Evolutionary conservation across 345 rosid genomes (phyloP).

Genomic region (Luvunga scandens): DNA sequence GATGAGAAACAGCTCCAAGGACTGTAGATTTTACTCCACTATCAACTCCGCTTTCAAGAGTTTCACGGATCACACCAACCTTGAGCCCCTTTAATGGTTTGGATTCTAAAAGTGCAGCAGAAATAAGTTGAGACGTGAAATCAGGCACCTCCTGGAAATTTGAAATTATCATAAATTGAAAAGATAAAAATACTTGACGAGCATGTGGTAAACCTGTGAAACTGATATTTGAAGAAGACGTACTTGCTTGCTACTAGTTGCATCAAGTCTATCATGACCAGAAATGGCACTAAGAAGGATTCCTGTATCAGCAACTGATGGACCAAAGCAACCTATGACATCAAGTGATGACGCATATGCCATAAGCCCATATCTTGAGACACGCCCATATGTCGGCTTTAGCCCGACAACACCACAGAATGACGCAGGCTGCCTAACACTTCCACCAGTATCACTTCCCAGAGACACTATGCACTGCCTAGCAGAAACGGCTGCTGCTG

Average conservation of each 20-base stretch:
- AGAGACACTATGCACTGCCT: constrained; percentile 85
- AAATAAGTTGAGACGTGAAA: constrained; percentile 47
- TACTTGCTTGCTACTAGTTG: constrained; percentile 82
- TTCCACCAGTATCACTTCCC: constrained; percentile 99
- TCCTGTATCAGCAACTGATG: constrained; percentile 84
- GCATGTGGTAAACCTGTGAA: not conserved
- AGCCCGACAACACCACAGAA: constrained; percentile 94
- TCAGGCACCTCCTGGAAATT: constrained; percentile 71
- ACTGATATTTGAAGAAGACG: constrained; percentile 5
- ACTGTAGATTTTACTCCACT: constrained; percentile 66
- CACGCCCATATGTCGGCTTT: constrained; percentile 95
- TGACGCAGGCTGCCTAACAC: constrained; percentile 96
- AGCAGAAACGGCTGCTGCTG: constrained; percentile 95
- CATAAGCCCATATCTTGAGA: constrained; percentile 93
- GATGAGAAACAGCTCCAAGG: constrained; percentile 66
- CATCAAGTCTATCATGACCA: constrained; percentile 76
- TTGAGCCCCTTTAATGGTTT: constrained; percentile 74
- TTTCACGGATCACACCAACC: constrained; percentile 83
- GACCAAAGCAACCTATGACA: constrained; percentile 88
- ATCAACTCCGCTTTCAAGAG: constrained; percentile 77
- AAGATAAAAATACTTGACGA: constrained; percentile 1
- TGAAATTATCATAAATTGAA: not conserved
- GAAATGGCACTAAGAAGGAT: constrained; percentile 81
- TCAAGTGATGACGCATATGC: constrained; percentile 91
- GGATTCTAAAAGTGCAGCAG: constrained; percentile 43